Evolutionary conservation across 257 asterid species (phyloP).

Genomic region (Coffea canephora): DNA sequence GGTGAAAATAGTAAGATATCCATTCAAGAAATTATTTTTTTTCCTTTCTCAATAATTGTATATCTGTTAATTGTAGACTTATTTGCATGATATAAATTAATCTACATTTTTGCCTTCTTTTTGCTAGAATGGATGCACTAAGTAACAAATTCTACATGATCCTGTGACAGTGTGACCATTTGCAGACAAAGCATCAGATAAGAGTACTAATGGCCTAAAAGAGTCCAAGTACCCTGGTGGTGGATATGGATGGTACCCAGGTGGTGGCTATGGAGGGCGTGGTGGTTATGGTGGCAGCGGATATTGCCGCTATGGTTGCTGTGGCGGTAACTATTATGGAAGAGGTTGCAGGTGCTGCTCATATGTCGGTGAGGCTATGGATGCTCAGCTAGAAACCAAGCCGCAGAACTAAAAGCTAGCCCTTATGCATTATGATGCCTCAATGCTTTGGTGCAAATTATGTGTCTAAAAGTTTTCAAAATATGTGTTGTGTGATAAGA

Average conservation of each 20-base stretch:
- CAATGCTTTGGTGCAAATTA: too few species aligned
- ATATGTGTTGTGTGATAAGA: neutral
- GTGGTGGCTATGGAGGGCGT: neutral
- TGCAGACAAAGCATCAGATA: slow-evolving; percentile 3
- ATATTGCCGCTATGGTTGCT: slow-evolving; percentile 12
- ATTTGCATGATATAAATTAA: neutral
- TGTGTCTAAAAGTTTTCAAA: neutral
- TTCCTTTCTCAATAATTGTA: neutral
- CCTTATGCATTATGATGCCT: neutral
- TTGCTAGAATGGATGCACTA: too few species aligned
- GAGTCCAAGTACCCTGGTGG: slow-evolving; percentile 18
- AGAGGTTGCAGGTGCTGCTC: slow-evolving; percentile 27
- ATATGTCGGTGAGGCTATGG: slow-evolving; percentile 17
- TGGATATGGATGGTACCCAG: too few species aligned
- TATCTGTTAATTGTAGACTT: too few species aligned
- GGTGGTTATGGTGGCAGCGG: slow-evolving; percentile 12
- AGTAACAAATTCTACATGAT: neutral
- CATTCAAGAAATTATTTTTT: neutral
- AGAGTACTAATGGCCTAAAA: slow-evolving; percentile 3
- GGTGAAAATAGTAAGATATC: slow-evolving; percentile 1
- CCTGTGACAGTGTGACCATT: too few species aligned
- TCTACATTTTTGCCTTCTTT: too few species aligned
- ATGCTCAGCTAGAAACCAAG: slow-evolving; percentile 11
- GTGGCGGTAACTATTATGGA: neutral
- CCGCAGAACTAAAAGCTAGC: slow-evolving; percentile 10